These are phyloP conservation scores for Metrosideros polymorpha DNA, from an alignment of 441 rosid species.

Conservation along the genomic window DNA sequence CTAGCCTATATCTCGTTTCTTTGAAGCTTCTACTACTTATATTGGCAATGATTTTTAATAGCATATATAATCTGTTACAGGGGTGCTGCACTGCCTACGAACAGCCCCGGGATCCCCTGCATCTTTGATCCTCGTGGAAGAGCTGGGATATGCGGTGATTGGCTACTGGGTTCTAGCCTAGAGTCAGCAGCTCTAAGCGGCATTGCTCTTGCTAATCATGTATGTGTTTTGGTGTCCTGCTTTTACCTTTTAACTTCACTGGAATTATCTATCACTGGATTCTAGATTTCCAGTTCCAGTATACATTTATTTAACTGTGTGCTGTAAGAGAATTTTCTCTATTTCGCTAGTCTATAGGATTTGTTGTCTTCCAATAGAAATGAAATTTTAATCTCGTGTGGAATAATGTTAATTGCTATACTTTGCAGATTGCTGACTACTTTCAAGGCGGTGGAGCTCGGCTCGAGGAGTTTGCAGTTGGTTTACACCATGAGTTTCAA, in stretches of 20 bases:
- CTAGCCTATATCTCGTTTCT: neutral
- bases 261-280: neutral
- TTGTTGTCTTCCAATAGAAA: neutral
- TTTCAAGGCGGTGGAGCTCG: slow-evolving; percentile 34
- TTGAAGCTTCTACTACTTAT: neutral
- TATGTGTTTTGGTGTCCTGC: slow-evolving; percentile 1
- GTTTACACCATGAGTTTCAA: slow-evolving; percentile 47
- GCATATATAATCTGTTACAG: slow-evolving; percentile 18
- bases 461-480: slow-evolving; percentile 54
- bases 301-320: neutral
- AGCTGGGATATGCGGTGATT: slow-evolving; percentile 92
- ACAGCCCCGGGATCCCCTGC: slow-evolving; percentile 59
- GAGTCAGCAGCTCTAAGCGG: slow-evolving; percentile 92
- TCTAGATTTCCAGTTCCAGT: neutral
- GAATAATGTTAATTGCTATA: neutral
- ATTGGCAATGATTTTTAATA: neutral
- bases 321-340: neutral
- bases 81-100: slow-evolving; percentile 92
- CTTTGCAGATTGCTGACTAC: slow-evolving; percentile 57
- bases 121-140: slow-evolving; percentile 84
- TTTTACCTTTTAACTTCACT: neutral
- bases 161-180: slow-evolving; percentile 78
- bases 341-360: neutral
- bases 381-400: neutral
- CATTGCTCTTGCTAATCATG: slow-evolving; percentile 72